A percentile compares a stretch with the other conserved stretches of the same genome.
Conservation (phyloP, 495 filamentous ascomycete species). For the Podospora comata region DNA sequence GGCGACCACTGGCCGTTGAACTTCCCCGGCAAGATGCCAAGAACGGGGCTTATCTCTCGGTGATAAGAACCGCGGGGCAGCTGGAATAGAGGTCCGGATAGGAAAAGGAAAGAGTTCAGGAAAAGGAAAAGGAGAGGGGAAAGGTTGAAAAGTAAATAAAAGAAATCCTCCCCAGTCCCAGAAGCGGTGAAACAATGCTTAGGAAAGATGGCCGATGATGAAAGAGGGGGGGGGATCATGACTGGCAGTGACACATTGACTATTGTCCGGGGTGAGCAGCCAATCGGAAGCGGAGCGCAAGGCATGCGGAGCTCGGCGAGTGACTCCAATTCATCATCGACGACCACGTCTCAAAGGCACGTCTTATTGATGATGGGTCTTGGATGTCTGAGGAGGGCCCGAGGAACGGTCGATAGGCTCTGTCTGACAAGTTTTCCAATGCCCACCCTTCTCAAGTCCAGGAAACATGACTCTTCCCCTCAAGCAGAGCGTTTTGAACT, state of each 20-base stretch:
- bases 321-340: neutral
- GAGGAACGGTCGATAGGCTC: neutral
- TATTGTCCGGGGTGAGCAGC: slow-evolving; percentile 5
- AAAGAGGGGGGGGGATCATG: slow-evolving; percentile 10
- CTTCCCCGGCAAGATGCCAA: neutral
- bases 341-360: neutral
- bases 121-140: neutral
- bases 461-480: too few relatives aligned
- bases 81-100: neutral
- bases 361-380: too few relatives aligned
- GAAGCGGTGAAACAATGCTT: neutral
- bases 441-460: too few relatives aligned
- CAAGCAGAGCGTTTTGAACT: too few relatives aligned
- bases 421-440: too few relatives aligned
- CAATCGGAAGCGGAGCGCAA: slow-evolving; percentile 34
- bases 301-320: slow-evolving; percentile 24
- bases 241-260: slow-evolving; percentile 32
- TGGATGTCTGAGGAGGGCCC: too few relatives aligned
- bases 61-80: neutral
- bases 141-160: slow-evolving; percentile 6
- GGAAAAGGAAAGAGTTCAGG: neutral
- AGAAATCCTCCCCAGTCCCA: neutral
- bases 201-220: neutral
- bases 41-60: slow-evolving; percentile 4
- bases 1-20: neutral